A percentile compares a stretch with the other conserved stretches of the same genome.
phyloP scores from a whole-genome alignment of 192 early-diverging fungal species.

The Geranomyces michiganensis region DNA sequence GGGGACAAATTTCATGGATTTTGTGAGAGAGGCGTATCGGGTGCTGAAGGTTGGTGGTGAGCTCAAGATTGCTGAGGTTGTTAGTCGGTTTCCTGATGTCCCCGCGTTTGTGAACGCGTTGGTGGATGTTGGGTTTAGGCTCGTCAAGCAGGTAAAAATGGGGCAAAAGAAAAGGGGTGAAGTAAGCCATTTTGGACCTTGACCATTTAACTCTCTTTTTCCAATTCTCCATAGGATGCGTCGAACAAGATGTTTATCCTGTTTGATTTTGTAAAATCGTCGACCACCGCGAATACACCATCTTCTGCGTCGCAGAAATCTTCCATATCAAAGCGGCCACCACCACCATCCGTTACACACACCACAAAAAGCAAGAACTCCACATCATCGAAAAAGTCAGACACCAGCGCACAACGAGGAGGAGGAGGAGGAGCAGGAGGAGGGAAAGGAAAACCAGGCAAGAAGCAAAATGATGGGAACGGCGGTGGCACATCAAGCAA shows the following conservation, averaged over 20 bases:
- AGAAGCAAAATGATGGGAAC: background rate
- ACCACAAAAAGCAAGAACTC: background rate
- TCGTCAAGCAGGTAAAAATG: constrained; percentile 60
- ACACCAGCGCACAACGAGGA: background rate
- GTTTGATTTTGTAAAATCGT: constrained; percentile 74
- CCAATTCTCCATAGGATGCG: no score
- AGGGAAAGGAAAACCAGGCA: background rate
- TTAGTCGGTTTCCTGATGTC: constrained; percentile 83
- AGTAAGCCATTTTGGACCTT: background rate
- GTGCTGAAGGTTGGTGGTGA: constrained; percentile 79
- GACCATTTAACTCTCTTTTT: background rate
- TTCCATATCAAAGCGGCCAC: no score
- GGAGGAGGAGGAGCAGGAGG: background rate
- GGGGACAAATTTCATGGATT: constrained; percentile 94
- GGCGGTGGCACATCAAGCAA: background rate
- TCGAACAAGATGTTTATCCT: constrained; percentile 96
- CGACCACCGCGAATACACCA: no score
- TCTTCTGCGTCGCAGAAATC: no score
- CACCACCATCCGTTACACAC: no score
- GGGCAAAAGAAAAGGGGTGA: background rate
- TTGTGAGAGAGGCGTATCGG: constrained; percentile 85
- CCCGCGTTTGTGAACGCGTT: constrained; percentile 75
- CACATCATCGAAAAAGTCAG: background rate
- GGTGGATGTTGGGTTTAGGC: constrained; percentile 75
- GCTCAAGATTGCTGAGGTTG: constrained; percentile 92